Conservation (phyloP, 345 rosid genomes). For the Camelina laxa region DNA sequence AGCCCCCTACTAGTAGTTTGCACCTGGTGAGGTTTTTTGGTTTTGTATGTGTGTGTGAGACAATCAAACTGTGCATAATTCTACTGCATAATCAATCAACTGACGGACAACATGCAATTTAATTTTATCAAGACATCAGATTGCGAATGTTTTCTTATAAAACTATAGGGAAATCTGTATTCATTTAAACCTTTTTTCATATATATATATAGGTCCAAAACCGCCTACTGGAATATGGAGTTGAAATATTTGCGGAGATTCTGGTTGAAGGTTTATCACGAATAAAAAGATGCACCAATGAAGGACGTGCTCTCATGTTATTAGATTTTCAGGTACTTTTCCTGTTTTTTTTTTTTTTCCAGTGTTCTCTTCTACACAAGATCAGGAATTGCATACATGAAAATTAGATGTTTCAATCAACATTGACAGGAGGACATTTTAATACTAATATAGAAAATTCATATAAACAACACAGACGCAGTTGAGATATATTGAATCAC, state of each 20-base stretch:
- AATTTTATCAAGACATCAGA: conserved; percentile 14
- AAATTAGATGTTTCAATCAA: background rate
- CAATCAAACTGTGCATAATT: conserved; percentile 2
- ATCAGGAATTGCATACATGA: conserved; percentile 8
- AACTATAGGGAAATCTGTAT: conserved; percentile 1
- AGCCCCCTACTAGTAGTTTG: conserved; percentile 2
- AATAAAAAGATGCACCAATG: conserved; percentile 90
- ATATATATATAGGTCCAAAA: conserved; percentile 66
- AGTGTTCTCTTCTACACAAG: conserved; percentile 4
- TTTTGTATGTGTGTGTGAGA: background rate
- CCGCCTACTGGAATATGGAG: conserved; percentile 74
- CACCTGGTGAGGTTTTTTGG: background rate
- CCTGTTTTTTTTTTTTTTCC: background rate
- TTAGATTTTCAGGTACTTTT: conserved; percentile 85
- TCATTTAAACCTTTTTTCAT: background rate
- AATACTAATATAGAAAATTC: background rate
- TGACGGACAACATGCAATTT: background rate
- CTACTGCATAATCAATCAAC: background rate
- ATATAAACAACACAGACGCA: conserved; percentile 2
- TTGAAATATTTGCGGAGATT: conserved; percentile 87
- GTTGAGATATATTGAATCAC: background rate
- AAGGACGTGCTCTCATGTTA: conserved; percentile 96
- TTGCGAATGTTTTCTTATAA: conserved; percentile 14
- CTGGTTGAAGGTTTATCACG: conserved; percentile 93
- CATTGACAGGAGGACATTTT: background rate